Conservation (phyloP, 2,329 filamentous ascomycete species). For the Ploettnerulaceae sp. region DNA sequence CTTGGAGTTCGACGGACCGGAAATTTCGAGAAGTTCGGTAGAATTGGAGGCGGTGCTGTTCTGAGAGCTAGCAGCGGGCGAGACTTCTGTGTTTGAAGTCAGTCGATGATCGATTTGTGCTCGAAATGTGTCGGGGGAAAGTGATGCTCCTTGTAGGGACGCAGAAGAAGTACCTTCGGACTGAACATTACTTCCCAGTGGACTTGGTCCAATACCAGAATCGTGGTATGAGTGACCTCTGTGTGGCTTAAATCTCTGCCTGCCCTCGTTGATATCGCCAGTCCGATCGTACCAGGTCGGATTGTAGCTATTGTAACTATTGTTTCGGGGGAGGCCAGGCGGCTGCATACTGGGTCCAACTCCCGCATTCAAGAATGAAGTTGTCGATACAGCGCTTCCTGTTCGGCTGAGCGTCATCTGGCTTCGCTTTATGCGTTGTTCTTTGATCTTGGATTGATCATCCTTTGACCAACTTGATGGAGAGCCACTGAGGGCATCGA, state of each 20-base stretch:
- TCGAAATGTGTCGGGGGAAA: neutral
- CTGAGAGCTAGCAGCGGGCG: constrained; percentile 26
- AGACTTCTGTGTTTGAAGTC: constrained; percentile 22
- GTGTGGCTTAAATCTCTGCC: constrained; percentile 14
- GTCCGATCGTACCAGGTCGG: constrained; percentile 28
- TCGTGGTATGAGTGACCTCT: constrained; percentile 28
- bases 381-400: constrained; percentile 23
- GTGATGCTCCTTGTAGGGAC: constrained; percentile 1
- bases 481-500: constrained; percentile 51
- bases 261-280: constrained; percentile 17
- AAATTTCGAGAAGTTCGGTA: constrained; percentile 28
- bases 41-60: constrained; percentile 26
- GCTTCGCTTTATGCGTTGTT: constrained; percentile 30
- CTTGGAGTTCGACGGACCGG: constrained; percentile 8
- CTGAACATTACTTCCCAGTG: constrained; percentile 26
- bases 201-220: constrained; percentile 29
- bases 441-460: constrained; percentile 31
- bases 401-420: constrained; percentile 28
- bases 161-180: constrained; percentile 27
- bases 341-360: constrained; percentile 14
- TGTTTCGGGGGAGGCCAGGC: constrained; percentile 22
- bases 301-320: constrained; percentile 29
- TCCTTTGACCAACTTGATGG: constrained; percentile 47
- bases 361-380: constrained; percentile 19
- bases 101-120: constrained; percentile 8